Percentiles rank a stretch among this genome's conserved stretches.
These are phyloP conservation scores for Nothophaeocryptopus gaeumannii DNA, from an alignment of 2,329 filamentous ascomycete genomes.

Conservation along the genomic window DNA sequence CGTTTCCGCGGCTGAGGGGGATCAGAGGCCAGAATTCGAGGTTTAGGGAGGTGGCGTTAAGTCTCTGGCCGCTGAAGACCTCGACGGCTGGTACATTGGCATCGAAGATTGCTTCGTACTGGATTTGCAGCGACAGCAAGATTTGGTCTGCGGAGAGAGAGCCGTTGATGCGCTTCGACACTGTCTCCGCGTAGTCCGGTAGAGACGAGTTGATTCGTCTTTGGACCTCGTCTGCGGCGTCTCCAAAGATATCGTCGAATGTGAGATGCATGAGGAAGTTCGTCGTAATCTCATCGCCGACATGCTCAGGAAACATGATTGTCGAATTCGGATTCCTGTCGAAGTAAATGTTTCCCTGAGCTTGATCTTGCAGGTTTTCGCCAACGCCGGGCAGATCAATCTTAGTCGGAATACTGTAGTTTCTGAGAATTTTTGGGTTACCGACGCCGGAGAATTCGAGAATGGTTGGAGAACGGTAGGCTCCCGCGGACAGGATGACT, in stretches of 20 bases:
- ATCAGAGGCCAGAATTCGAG: slow-evolving; percentile 24
- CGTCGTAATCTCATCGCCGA: slow-evolving; percentile 11
- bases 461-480: slow-evolving; percentile 53
- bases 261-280: slow-evolving; percentile 14
- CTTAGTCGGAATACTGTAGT: slow-evolving; percentile 25
- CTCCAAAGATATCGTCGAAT: slow-evolving; percentile 15
- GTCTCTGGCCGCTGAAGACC: slow-evolving; percentile 11
- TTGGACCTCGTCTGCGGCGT: slow-evolving; percentile 7
- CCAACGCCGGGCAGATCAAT: slow-evolving; percentile 34
- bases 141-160: slow-evolving; percentile 15
- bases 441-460: slow-evolving; percentile 63
- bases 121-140: slow-evolving; percentile 10
- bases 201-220: slow-evolving; percentile 7
- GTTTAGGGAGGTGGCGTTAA: slow-evolving; percentile 8
- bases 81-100: slow-evolving; percentile 6
- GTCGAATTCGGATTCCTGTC: slow-evolving; percentile 3
- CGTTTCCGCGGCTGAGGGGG: slow-evolving; percentile 26
- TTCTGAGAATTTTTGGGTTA: slow-evolving; percentile 44
- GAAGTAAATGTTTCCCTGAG: slow-evolving; percentile 14
- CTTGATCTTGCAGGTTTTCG: slow-evolving; percentile 32
- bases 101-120: slow-evolving; percentile 17
- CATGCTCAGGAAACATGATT: slow-evolving; percentile 9
- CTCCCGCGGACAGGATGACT: slow-evolving; percentile 44
- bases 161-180: slow-evolving; percentile 10
- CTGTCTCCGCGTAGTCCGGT: slow-evolving; percentile 2